A percentile compares a stretch with the other conserved stretches of the same genome.
Evolutionary conservation across 352 stramenopile genomes (phyloP).

Genomic region (Halophytophthora polymorphica): DNA sequence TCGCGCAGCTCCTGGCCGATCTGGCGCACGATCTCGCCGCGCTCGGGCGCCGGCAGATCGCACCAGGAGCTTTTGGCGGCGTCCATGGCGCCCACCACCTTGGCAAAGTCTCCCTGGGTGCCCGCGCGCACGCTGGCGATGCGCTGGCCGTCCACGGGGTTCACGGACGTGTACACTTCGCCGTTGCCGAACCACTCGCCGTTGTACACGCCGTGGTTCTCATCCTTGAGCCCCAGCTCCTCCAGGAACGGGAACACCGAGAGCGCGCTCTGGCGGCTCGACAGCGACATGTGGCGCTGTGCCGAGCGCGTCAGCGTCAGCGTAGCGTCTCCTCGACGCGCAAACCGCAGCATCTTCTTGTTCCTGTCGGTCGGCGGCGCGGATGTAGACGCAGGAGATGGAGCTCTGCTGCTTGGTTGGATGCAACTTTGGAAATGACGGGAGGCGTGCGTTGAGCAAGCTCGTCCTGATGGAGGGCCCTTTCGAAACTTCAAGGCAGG

Average conservation of each 20-base stretch:
- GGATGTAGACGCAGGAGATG: too few relatives aligned
- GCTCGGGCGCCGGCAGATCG: slow-evolving; percentile 78
- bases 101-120: slow-evolving; percentile 81
- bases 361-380: too few relatives aligned
- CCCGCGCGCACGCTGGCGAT: slow-evolving; percentile 84
- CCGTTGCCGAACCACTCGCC: slow-evolving; percentile 87
- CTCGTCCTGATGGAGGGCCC: too few relatives aligned
- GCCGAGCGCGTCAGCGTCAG: slow-evolving; percentile 18
- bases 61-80: slow-evolving; percentile 82
- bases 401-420: too few relatives aligned
- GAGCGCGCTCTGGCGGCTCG: slow-evolving; percentile 37
- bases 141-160: slow-evolving; percentile 73
- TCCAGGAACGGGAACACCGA: slow-evolving; percentile 72
- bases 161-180: slow-evolving; percentile 79
- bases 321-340: slow-evolving; percentile 1
- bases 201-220: slow-evolving; percentile 85
- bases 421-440: too few relatives aligned
- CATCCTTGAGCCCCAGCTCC: slow-evolving; percentile 75
- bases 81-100: slow-evolving; percentile 81
- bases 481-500: too few relatives aligned
- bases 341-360: slow-evolving; percentile 25
- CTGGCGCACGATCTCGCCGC: slow-evolving; percentile 91
- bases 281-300: slow-evolving; percentile 18
- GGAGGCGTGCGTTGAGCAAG: too few relatives aligned
- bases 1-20: slow-evolving; percentile 87